Conservation (phyloP, 192 early-diverging fungal genomes). For the Mortierella hygrophila region DNA sequence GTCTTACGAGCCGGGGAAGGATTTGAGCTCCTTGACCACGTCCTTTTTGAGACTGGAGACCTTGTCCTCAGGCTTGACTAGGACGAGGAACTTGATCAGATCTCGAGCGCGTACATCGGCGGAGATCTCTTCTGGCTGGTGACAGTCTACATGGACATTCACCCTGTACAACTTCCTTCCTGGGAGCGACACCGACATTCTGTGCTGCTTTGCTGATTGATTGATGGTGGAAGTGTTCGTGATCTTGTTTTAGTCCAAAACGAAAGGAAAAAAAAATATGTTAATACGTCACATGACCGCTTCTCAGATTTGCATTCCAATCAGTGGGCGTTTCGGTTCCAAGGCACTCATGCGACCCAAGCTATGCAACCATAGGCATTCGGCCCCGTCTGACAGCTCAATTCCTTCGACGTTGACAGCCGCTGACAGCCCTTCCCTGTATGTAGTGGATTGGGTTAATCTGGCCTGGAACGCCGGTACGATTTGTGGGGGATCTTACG, state of each 20-base stretch:
- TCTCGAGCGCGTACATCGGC: not conserved
- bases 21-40: not conserved
- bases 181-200: not conserved
- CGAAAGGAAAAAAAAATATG: not conserved
- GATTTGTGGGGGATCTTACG: no score
- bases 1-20: not conserved
- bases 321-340: no score
- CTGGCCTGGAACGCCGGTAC: no score
- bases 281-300: not conserved
- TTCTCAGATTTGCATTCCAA: not conserved
- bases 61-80: not conserved
- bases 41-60: not conserved
- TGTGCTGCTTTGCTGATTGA: not conserved
- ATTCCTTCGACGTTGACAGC: no score
- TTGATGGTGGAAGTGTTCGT: not conserved
- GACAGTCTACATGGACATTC: slow-evolving; percentile 1
- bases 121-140: not conserved
- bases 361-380: no score
- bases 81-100: not conserved
- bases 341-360: no score
- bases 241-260: not conserved
- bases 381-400: no score
- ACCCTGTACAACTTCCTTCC: not conserved
- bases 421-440: no score
- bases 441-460: no score